Base-by-base conservation (phyloP, 768 basidiomycete species). In the Trametopsis cervina region DNA sequence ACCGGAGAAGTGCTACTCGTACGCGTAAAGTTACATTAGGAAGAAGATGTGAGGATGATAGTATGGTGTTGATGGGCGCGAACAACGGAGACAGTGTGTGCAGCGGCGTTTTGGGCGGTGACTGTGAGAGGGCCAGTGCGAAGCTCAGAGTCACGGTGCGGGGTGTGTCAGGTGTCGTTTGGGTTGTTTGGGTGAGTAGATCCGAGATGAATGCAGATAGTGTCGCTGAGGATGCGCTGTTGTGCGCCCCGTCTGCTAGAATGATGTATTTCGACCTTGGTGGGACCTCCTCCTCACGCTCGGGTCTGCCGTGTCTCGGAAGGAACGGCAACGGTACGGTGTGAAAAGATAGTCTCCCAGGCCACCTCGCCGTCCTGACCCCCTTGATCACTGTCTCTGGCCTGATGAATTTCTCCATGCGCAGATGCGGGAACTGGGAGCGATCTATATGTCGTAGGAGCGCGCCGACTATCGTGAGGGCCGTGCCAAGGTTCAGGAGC, bases 211-310 rank as follows among this genome's bases (percentile, higher is more conserved):
- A 97, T 2, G 69, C 61, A 6, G 81, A 74, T 10, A 97, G 77
- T 0, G 77, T 77, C 23, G 63, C 54, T 0, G 91, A 76, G 0
- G 91, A 91, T 4, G 89, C 83, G 5, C 81, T 67, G 61, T 98
- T 99, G 63, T 98, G 96, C 0, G 96, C 95, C 2, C 96, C 96
- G 59, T 99, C 96, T 4, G 84, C 85, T 10, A 98, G 74, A 11
- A 94, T 55, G 18, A 63, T 65, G 6, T 75, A 53, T n/a, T n/a
- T n/a, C n/a, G n/a, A n/a, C n/a, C n/a, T n/a, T n/a, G n/a, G n/a
- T n/a, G n/a, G n/a, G n/a, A n/a, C n/a, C n/a, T n/a, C n/a, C n/a
- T n/a, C n/a, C 15, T 52, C 40, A 40, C 43, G 42, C 6, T 24
- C 35, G 33, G 42, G 26, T 22, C 42, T n/a, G 26, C 26, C 33